A percentile compares a stretch with the other conserved stretches of the same genome.
These are phyloP conservation scores for Pythium sukuiense DNA, from an alignment of 352 stramenopile species.

Conservation along the genomic window DNA sequence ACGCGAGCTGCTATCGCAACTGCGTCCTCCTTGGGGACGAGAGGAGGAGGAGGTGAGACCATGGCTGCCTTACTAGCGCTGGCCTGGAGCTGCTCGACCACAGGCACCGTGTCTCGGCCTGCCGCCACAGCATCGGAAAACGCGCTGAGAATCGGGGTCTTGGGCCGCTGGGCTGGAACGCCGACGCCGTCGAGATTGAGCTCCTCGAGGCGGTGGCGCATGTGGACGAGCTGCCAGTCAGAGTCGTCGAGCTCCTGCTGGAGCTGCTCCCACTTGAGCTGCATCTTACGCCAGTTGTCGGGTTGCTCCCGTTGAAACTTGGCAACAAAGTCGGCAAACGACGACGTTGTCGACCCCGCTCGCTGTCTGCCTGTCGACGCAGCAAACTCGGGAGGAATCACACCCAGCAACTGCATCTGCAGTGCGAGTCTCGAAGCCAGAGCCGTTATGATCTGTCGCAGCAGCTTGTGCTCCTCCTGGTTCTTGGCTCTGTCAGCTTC, in stretches of 20 bases:
- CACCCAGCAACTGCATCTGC: constrained; percentile 49
- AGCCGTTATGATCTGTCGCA: constrained; percentile 46
- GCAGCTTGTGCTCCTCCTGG: constrained; percentile 43
- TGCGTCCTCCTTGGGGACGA: neutral
- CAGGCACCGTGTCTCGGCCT: constrained; percentile 48
- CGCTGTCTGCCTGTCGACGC: neutral
- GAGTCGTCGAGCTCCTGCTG: constrained; percentile 44
- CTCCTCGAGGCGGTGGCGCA: constrained; percentile 56
- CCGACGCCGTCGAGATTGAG: constrained; percentile 34
- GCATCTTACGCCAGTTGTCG: constrained; percentile 43
- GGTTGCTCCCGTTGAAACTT: constrained; percentile 32
- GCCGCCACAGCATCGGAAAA: constrained; percentile 75
- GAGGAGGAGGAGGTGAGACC: neutral
- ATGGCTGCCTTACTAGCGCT: constrained; percentile 21
- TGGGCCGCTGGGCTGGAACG: neutral
- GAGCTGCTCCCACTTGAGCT: constrained; percentile 47
- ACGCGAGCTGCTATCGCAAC: neutral
- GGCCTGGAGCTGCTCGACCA: constrained; percentile 54
- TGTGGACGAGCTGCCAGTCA: constrained; percentile 69
- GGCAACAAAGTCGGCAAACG: constrained; percentile 30
- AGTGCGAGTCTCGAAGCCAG: constrained; percentile 42
- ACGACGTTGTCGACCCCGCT: neutral
- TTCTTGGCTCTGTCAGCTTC: constrained; percentile 20
- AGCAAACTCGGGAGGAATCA: constrained; percentile 23
- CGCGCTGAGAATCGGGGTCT: constrained; percentile 32